phyloP scores from a whole-genome alignment of 163 green algal genomes.

The Volvox carteri region DNA sequence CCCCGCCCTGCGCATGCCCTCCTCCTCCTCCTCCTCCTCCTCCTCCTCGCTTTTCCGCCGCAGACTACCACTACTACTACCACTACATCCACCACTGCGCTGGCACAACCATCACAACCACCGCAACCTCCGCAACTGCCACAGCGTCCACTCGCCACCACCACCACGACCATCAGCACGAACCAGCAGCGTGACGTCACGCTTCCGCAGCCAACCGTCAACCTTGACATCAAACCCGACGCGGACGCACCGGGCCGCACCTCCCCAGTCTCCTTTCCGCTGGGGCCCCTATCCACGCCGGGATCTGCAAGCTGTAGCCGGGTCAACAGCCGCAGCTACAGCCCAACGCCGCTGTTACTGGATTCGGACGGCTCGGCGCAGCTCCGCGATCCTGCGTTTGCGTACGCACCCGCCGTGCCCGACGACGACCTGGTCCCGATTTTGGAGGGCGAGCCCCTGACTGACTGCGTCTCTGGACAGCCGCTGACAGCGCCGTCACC shows the following conservation, averaged over 20 bases:
- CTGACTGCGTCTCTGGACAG: neutral
- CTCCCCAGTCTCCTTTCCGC: conserved; percentile 25
- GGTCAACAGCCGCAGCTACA: neutral
- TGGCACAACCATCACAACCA: no score
- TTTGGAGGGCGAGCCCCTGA: conserved; percentile 2
- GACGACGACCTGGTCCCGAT: conserved; percentile 11
- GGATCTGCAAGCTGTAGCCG: conserved; percentile 3
- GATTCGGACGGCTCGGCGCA: conserved; percentile 4
- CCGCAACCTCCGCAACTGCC: no score
- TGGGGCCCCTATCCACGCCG: neutral
- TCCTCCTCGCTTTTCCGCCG: no score
- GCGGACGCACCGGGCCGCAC: conserved; percentile 24
- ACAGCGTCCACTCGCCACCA: no score
- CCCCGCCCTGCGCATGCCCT: no score
- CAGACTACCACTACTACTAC: no score
- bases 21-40: no score
- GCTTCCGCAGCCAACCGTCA: no score
- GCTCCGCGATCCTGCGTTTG: conserved; percentile 23
- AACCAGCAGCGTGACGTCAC: no score
- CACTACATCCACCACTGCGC: no score
- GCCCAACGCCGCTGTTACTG: neutral
- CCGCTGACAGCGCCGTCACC: neutral
- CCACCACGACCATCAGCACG: no score
- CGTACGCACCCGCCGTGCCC: neutral
- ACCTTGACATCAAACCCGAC: no score